Evolutionary conservation across 2,329 filamentous ascomycete species (phyloP).

Genomic region (Colletotrichum trifolii): DNA sequence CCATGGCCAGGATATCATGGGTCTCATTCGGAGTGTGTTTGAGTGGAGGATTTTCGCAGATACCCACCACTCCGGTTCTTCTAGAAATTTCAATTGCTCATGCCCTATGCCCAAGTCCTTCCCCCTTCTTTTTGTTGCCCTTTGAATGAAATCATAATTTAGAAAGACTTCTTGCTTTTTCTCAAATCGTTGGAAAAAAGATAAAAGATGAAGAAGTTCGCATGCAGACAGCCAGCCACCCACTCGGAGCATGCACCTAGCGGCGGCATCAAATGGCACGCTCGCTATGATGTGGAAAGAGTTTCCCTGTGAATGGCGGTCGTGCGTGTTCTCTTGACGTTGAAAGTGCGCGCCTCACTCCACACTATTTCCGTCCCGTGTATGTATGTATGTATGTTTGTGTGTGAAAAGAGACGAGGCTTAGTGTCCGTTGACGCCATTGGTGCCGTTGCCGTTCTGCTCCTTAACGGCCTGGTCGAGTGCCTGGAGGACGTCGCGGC

Average conservation of each 20-base stretch:
- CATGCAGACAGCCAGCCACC: slow-evolving; percentile 21
- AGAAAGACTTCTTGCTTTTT: neutral
- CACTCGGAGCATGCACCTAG: neutral
- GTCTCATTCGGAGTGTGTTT: slow-evolving; percentile 20
- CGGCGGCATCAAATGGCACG: slow-evolving; percentile 9
- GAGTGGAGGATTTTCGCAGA: slow-evolving; percentile 8
- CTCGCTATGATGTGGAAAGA: slow-evolving; percentile 4
- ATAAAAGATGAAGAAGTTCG: slow-evolving; percentile 3
- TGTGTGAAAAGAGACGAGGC: too few relatives aligned
- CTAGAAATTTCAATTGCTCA: slow-evolving; percentile 34
- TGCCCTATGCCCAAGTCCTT: slow-evolving; percentile 8
- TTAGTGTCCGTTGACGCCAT: slow-evolving; percentile 43
- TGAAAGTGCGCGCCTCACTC: neutral
- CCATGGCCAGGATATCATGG: slow-evolving; percentile 25
- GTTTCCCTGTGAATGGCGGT: too few relatives aligned
- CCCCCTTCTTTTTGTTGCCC: slow-evolving; percentile 1
- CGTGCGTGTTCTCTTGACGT: too few relatives aligned
- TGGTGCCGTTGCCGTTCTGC: slow-evolving; percentile 36
- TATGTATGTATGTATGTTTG: too few relatives aligned
- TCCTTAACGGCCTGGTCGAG: slow-evolving; percentile 76
- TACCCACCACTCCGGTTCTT: slow-evolving; percentile 32
- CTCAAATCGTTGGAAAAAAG: neutral
- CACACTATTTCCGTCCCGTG: neutral
- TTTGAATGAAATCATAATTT: slow-evolving; percentile 1
- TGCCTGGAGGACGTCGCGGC: slow-evolving; percentile 83